Percentiles rank a stretch among this genome's conserved stretches.
phyloP scores from a whole-genome alignment of 2,329 filamentous ascomycete species.

The Fusarium poae region DNA sequence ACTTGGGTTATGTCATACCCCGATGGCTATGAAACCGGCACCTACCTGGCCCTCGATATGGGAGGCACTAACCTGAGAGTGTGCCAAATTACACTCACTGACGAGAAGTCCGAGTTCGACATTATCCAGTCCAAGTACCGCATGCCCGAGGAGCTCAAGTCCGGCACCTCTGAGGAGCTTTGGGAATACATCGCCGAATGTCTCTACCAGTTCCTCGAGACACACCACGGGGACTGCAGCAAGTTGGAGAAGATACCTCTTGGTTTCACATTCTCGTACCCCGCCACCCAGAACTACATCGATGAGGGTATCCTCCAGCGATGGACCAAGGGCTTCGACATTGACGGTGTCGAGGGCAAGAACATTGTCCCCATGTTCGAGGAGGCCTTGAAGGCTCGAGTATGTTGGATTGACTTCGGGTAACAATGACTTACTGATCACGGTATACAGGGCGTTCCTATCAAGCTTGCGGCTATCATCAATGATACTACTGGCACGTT shows the following conservation, averaged over 20 bases:
- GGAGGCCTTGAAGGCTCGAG: conserved; percentile 74
- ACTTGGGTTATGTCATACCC: conserved; percentile 96
- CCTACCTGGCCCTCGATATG: conserved; percentile 92
- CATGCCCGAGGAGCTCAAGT: conserved; percentile 93
- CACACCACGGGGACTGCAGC: conserved; percentile 77
- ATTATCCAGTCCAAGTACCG: conserved; percentile 97
- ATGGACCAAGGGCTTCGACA: conserved; percentile 98
- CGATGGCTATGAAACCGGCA: conserved; percentile 87
- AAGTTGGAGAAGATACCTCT: conserved; percentile 78
- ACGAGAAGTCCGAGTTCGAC: conserved; percentile 90
- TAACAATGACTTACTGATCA: conserved; percentile 21
- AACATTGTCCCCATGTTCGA: conserved; percentile 93
- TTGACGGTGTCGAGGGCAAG: conserved; percentile 88
- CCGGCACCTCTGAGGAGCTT: conserved; percentile 83
- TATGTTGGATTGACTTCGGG: conserved; percentile 40
- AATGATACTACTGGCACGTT: conserved; percentile 98
- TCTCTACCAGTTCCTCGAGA: conserved; percentile 88
- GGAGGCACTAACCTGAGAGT: conserved; percentile 96
- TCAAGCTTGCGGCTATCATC: conserved; percentile 92
- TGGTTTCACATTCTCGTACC: conserved; percentile 97
- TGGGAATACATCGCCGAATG: conserved; percentile 97
- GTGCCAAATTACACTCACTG: conserved; percentile 89
- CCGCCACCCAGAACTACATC: conserved; percentile 92
- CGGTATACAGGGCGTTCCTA: conserved; percentile 78
- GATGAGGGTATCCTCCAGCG: conserved; percentile 92